These are phyloP conservation scores for Phlebiopsis flavidoalba DNA, from an alignment of 768 basidiomycete genomes.

Conservation along the genomic window DNA sequence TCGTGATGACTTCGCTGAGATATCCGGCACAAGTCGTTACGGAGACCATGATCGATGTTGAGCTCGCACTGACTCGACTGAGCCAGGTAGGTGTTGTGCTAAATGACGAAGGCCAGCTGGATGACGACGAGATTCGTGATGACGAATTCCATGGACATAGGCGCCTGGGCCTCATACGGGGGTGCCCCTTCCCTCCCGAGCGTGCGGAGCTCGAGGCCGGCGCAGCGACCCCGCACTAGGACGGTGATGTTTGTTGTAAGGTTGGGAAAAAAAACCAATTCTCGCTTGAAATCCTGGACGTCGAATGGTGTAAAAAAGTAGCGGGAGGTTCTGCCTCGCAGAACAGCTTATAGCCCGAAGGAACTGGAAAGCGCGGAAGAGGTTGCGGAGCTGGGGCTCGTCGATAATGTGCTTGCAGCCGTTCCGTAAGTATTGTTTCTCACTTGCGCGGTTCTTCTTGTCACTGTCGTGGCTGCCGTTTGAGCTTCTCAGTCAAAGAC, in stretches of 20 bases:
- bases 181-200: slow-evolving; percentile 37
- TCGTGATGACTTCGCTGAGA: slow-evolving; percentile 84
- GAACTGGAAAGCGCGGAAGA: slow-evolving; percentile 95
- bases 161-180: slow-evolving; percentile 76
- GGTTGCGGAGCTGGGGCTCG: slow-evolving; percentile 78
- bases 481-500: slow-evolving; percentile 71
- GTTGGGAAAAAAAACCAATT: too few relatives aligned
- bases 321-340: slow-evolving; percentile 96
- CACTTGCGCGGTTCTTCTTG: slow-evolving; percentile 48
- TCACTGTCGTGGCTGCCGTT: slow-evolving; percentile 45
- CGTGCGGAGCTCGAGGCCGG: slow-evolving; percentile 28
- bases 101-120: slow-evolving; percentile 89
- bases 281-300: slow-evolving; percentile 93
- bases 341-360: slow-evolving; percentile 87
- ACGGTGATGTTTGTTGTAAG: slow-evolving; percentile 91
- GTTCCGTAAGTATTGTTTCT: slow-evolving; percentile 80
- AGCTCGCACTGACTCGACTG: slow-evolving; percentile 94
- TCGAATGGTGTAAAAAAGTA: slow-evolving; percentile 99
- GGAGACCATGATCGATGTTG: slow-evolving; percentile 95
- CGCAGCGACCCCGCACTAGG: slow-evolving; percentile 77
- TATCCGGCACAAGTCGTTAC: slow-evolving; percentile 94
- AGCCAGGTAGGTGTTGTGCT: slow-evolving; percentile 92
- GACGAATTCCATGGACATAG: slow-evolving; percentile 98
- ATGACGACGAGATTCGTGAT: slow-evolving; percentile 95
- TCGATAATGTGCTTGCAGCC: slow-evolving; percentile 89